Evolutionary conservation across 2,329 filamentous ascomycete genomes (phyloP).

Genomic region (Claviceps pusilla): DNA sequence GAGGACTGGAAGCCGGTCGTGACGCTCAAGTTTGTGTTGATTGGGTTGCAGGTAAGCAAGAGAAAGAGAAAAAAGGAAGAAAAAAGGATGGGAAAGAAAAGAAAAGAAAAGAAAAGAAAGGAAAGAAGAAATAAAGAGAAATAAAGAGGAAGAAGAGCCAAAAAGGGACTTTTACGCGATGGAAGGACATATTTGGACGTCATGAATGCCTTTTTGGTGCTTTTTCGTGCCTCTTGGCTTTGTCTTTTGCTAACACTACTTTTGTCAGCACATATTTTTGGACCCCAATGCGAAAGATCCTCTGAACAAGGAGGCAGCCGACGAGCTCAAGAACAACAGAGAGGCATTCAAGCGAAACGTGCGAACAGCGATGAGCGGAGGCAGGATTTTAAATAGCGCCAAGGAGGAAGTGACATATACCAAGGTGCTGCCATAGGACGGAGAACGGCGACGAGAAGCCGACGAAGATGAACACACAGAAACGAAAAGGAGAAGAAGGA

Average conservation of each 20-base stretch:
- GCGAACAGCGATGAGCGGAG: slow-evolving; percentile 66
- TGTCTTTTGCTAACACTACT: slow-evolving; percentile 8
- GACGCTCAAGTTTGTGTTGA: slow-evolving; percentile 91
- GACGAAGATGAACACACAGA: neutral
- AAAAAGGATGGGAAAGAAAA: neutral
- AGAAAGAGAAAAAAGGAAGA: neutral
- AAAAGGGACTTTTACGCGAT: too few relatives aligned
- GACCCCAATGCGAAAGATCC: slow-evolving; percentile 95
- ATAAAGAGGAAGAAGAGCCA: too few relatives aligned
- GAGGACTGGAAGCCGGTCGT: slow-evolving; percentile 99
- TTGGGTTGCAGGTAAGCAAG: slow-evolving; percentile 63
- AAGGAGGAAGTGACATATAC: slow-evolving; percentile 57
- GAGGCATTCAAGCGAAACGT: slow-evolving; percentile 91
- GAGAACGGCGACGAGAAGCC: neutral
- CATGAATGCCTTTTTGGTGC: neutral
- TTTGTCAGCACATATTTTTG: slow-evolving; percentile 73
- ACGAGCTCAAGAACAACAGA: slow-evolving; percentile 72
- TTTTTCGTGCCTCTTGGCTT: too few relatives aligned
- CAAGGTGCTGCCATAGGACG: slow-evolving; percentile 52
- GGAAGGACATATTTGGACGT: neutral
- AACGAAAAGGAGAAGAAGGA: neutral
- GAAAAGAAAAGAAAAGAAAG: too few relatives aligned
- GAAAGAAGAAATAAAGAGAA: too few relatives aligned
- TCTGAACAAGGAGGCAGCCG: slow-evolving; percentile 95
- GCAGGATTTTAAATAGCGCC: slow-evolving; percentile 33